These are phyloP conservation scores for Metschnikowia vanudenii DNA, from an alignment of 805 yeast genomes.

Conservation along the genomic window DNA sequence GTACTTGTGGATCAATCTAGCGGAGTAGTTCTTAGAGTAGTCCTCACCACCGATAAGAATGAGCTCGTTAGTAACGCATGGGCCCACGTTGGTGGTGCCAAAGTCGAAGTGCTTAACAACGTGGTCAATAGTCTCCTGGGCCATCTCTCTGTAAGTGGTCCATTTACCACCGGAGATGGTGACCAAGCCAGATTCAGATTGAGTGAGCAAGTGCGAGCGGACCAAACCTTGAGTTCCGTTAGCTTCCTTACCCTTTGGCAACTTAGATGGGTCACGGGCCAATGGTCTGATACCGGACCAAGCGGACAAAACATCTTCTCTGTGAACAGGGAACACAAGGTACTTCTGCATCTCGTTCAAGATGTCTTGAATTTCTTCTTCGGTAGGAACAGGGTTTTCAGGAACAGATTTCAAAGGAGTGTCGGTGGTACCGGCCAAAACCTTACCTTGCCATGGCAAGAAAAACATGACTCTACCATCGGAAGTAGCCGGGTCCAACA, in stretches of 20 bases:
- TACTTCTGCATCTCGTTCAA: slow-evolving; percentile 86
- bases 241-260: slow-evolving; percentile 43
- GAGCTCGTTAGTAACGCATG: slow-evolving; percentile 53
- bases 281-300: slow-evolving; percentile 98
- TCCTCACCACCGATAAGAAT: slow-evolving; percentile 78
- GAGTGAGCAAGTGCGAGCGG: slow-evolving; percentile 79
- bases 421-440: slow-evolving; percentile 95
- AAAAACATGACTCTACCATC: slow-evolving; percentile 97
- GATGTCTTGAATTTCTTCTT: slow-evolving; percentile 85
- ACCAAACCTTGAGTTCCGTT: slow-evolving; percentile 82
- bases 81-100: slow-evolving; percentile 29
- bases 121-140: slow-evolving; percentile 84
- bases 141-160: slow-evolving; percentile 98
- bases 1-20: slow-evolving; percentile 79
- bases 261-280: slow-evolving; percentile 72
- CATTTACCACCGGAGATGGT: slow-evolving; percentile 97
- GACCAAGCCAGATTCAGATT: slow-evolving; percentile 70
- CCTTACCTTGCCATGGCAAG: slow-evolving; percentile 97
- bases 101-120: slow-evolving; percentile 52
- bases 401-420: slow-evolving; percentile 73
- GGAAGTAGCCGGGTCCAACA: slow-evolving; percentile 85
- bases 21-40: slow-evolving; percentile 69
- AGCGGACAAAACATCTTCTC: slow-evolving; percentile 89
- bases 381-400: slow-evolving; percentile 78
- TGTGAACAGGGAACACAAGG: slow-evolving; percentile 80